These are phyloP conservation scores for Fusarium multiceps DNA, from an alignment of 2,329 filamentous ascomycete species.

Conservation along the genomic window DNA sequence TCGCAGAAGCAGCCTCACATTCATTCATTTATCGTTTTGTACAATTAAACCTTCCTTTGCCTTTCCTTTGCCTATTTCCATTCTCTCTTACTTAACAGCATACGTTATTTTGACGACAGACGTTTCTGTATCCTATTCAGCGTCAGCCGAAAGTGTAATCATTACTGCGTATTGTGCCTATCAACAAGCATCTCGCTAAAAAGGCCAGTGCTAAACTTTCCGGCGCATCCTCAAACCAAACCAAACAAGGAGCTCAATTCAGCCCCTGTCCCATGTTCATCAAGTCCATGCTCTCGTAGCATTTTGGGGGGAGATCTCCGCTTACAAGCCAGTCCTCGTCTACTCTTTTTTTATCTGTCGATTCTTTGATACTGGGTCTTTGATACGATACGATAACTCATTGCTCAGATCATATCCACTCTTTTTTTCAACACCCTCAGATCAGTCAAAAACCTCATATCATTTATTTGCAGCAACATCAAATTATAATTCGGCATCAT, in stretches of 20 bases:
- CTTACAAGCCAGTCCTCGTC: constrained; percentile 21
- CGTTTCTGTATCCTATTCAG: not conserved
- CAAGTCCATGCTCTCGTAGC: constrained; percentile 25
- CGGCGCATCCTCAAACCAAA: constrained; percentile 30
- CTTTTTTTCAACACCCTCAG: constrained; percentile 1
- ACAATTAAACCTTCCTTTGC: not conserved
- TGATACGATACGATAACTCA: constrained; percentile 26
- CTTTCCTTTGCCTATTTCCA: not conserved
- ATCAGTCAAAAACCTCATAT: constrained; percentile 26
- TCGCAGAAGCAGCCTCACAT: constrained; percentile 7
- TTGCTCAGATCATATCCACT: constrained; percentile 35
- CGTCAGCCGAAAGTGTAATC: not conserved
- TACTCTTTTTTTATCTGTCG: constrained; percentile 27
- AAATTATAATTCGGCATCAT: constrained; percentile 13
- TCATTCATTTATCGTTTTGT: not conserved
- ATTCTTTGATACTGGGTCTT: constrained; percentile 6
- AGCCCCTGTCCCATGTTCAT: not conserved
- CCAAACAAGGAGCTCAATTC: not conserved
- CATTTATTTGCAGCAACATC: too few species aligned
- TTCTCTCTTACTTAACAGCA: too few species aligned
- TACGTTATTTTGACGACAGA: not conserved
- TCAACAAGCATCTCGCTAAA: not conserved
- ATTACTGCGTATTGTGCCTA: not conserved
- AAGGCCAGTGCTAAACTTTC: constrained; percentile 28
- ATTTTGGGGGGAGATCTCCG: constrained; percentile 31